These are phyloP conservation scores for Hippophae gyantsensis DNA, from an alignment of 306 rosid species.

Conservation along the genomic window DNA sequence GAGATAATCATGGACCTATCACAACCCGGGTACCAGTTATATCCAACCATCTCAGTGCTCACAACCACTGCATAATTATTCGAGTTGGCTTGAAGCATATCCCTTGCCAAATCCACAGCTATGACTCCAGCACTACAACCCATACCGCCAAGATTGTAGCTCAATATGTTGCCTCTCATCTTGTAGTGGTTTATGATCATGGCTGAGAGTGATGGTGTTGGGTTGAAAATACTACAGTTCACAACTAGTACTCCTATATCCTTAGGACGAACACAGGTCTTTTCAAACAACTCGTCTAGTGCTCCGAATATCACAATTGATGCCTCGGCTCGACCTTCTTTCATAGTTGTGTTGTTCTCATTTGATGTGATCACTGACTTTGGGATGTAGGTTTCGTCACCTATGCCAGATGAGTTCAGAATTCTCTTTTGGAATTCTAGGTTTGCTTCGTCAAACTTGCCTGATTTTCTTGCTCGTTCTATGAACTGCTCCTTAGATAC, in stretches of 20 bases:
- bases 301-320: constrained; percentile 87
- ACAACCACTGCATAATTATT: constrained; percentile 84
- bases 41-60: constrained; percentile 83
- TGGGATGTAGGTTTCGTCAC: constrained; percentile 83
- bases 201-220: constrained; percentile 88
- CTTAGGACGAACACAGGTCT: constrained; percentile 67
- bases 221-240: constrained; percentile 94
- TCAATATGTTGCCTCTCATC: constrained; percentile 89
- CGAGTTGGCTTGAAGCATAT: constrained; percentile 74
- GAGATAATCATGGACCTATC: constrained; percentile 88
- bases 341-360: constrained; percentile 70
- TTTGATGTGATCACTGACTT: constrained; percentile 40
- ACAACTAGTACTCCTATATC: constrained; percentile 77
- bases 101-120: constrained; percentile 70
- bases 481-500: constrained; percentile 65
- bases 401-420: constrained; percentile 69
- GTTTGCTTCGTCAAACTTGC: constrained; percentile 65
- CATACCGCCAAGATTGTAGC: constrained; percentile 95
- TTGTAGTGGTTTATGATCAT: constrained; percentile 97
- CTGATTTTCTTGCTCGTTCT: constrained; percentile 65
- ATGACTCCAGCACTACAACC: constrained; percentile 94
- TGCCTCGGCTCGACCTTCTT: constrained; percentile 86
- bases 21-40: constrained; percentile 80
- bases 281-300: constrained; percentile 78
- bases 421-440: constrained; percentile 59